phyloP scores from a whole-genome alignment of 2,329 filamentous ascomycete species.

The Hymenoscyphus albidus region DNA sequence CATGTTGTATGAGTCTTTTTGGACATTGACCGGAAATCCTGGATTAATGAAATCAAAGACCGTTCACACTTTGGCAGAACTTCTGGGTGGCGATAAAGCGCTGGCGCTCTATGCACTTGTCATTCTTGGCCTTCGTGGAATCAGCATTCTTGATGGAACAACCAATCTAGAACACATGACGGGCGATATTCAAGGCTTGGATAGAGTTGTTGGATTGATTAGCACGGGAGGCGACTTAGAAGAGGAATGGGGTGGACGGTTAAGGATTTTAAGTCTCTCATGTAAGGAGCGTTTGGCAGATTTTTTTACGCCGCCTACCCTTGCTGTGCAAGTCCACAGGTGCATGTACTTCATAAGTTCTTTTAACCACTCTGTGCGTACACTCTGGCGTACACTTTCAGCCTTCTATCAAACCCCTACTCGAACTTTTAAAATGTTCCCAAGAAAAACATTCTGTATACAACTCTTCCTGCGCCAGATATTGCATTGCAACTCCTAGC shows the following conservation, averaged over 20 bases:
- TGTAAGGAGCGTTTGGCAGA: too few species aligned
- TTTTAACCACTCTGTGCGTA: too few species aligned
- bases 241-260: conserved; percentile 14
- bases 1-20: conserved; percentile 57
- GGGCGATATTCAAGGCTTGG: conserved; percentile 46
- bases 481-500: too few species aligned
- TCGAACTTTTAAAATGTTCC: too few species aligned
- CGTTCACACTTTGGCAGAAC: conserved; percentile 48
- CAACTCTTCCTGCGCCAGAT: too few species aligned
- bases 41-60: conserved; percentile 43
- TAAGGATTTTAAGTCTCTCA: not conserved
- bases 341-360: too few species aligned
- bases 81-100: conserved; percentile 43
- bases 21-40: conserved; percentile 58
- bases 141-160: conserved; percentile 54
- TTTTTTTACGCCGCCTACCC: too few species aligned
- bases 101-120: conserved; percentile 55
- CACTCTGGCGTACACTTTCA: too few species aligned
- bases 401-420: too few species aligned
- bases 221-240: conserved; percentile 38
- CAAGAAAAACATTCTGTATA: too few species aligned
- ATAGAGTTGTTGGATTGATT: conserved; percentile 41
- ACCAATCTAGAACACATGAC: conserved; percentile 49
- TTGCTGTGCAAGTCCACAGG: too few species aligned
- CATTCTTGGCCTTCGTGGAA: conserved; percentile 47